These are phyloP conservation scores for Kwoniella shandongensis DNA, from an alignment of 768 basidiomycete species.

Conservation along the genomic window DNA sequence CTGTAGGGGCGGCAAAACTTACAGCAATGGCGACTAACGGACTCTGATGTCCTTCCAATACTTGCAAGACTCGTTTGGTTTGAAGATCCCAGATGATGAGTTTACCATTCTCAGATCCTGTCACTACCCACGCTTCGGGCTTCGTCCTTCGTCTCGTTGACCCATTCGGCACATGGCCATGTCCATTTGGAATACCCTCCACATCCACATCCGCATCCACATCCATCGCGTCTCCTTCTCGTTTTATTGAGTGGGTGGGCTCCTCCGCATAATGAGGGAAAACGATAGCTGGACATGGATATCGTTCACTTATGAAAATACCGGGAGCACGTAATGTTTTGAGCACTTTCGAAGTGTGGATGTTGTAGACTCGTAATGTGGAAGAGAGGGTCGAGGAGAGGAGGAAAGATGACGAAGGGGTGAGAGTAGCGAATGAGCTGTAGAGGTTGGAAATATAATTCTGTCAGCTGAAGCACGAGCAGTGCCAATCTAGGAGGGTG, in stretches of 20 bases:
- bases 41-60: slow-evolving; percentile 60
- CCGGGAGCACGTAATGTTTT: slow-evolving; percentile 77
- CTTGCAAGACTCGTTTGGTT: slow-evolving; percentile 70
- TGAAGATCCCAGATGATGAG: slow-evolving; percentile 89
- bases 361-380: slow-evolving; percentile 91
- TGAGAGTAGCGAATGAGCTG: slow-evolving; percentile 85
- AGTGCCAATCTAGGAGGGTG: no score
- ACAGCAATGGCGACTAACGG: slow-evolving; percentile 78
- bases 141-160: slow-evolving; percentile 7
- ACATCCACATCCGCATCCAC: slow-evolving; percentile 11
- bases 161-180: background rate
- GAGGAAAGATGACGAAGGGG: slow-evolving; percentile 86
- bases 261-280: slow-evolving; percentile 13
- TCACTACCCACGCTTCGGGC: slow-evolving; percentile 63
- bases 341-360: slow-evolving; percentile 81
- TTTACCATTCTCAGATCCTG: slow-evolving; percentile 87
- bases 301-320: slow-evolving; percentile 74
- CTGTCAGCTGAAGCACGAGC: no score
- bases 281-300: slow-evolving; percentile 63
- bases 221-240: slow-evolving; percentile 56
- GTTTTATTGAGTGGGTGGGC: no score
- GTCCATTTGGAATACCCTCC: background rate
- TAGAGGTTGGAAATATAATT: background rate
- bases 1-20: slow-evolving; percentile 9
- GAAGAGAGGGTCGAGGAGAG: slow-evolving; percentile 92